Evolutionary conservation across 1,284 basidiomycete genomes (phyloP).

Genomic region (Microstroma glucosiphilum): DNA sequence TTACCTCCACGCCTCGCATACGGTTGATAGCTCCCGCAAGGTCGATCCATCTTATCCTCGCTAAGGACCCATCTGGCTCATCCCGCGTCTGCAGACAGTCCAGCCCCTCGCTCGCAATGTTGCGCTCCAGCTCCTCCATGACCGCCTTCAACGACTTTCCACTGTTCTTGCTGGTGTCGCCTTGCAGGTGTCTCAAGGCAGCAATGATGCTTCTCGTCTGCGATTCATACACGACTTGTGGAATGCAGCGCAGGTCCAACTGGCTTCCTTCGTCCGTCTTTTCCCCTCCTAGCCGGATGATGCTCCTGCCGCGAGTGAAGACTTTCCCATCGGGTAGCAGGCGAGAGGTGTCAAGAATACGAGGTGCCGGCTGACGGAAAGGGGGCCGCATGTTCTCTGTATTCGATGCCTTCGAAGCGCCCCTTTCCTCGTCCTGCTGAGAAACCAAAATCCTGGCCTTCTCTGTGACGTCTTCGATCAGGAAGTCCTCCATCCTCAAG

Average conservation of each 20-base stretch:
- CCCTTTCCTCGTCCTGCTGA: not conserved
- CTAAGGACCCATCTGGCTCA: conserved; percentile 1
- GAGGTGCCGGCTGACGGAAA: not conserved
- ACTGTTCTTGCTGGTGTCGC: not conserved
- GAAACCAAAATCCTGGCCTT: not conserved
- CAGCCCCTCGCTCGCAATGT: not conserved
- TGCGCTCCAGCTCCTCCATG: not conserved
- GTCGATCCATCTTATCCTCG: not conserved
- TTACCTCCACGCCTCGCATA: not conserved
- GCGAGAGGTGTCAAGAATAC: not conserved
- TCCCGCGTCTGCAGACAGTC: not conserved
- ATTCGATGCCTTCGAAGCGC: not conserved
- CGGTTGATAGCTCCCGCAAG: conserved; percentile 2
- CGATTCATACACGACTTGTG: not conserved
- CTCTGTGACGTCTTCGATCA: not conserved
- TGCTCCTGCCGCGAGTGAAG: not conserved
- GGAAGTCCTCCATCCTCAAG: conserved; percentile 17
- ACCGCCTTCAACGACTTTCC: not conserved
- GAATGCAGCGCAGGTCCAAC: not conserved
- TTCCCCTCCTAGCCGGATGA: not conserved
- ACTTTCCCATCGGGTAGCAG: not conserved
- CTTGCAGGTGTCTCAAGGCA: not conserved
- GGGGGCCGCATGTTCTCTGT: not conserved
- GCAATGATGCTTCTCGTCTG: conserved; percentile 4
- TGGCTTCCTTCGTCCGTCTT: not conserved